Evolutionary conservation across 225 moss, liverwort and hornwort species (phyloP).

Genomic region (Marchantia paleacea): DNA sequence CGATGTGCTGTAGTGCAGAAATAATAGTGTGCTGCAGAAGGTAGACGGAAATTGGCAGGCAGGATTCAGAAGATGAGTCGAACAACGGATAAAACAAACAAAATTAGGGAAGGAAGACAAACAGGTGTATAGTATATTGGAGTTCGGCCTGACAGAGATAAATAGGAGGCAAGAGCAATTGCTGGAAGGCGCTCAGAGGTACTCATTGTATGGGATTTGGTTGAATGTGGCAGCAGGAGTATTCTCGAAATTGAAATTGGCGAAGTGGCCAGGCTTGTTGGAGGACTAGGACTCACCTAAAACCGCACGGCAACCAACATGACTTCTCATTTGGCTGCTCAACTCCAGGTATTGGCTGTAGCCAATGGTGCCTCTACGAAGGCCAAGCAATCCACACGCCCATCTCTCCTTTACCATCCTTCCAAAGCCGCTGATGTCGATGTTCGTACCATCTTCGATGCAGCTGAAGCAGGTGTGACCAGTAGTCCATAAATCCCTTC

Average conservation of each 20-base stretch:
- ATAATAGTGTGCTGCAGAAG: too few species aligned
- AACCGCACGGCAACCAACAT: constrained; percentile 17
- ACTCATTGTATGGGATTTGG: background rate
- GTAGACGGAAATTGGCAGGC: too few species aligned
- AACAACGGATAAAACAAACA: too few species aligned
- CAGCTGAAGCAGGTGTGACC: constrained; percentile 56
- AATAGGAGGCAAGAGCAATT: background rate
- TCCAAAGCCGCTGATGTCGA: constrained; percentile 84
- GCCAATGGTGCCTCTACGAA: constrained; percentile 36
- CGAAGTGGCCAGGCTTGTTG: background rate
- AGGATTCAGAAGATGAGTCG: too few species aligned
- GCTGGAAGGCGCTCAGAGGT: background rate
- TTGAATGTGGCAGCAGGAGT: background rate
- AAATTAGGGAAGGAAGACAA: too few species aligned
- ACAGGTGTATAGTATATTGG: too few species aligned
- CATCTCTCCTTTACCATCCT: constrained; percentile 67
- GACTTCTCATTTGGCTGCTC: constrained; percentile 48
- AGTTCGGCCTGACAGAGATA: background rate
- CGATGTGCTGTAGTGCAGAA: too few species aligned
- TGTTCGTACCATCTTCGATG: constrained; percentile 62
- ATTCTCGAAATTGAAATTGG: background rate
- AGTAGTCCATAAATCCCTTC: background rate
- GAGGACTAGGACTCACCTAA: background rate
- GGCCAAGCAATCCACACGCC: constrained; percentile 43
- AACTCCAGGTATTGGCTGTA: constrained; percentile 72